phyloP scores from a whole-genome alignment of 805 yeast genomes.

The Suhomyces pyralidae region DNA sequence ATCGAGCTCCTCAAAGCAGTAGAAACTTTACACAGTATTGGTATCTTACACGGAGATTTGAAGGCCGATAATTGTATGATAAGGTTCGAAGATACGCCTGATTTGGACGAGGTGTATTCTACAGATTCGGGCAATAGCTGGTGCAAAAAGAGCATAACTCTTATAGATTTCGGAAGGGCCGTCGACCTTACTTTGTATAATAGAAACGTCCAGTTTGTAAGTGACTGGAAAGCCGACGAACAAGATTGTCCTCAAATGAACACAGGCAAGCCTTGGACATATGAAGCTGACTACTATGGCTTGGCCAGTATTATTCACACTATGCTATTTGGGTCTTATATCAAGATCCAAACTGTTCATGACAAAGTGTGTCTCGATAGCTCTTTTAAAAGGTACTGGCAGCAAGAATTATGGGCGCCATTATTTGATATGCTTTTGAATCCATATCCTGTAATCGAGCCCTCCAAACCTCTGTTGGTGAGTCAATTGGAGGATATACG shows the following conservation, averaged over 20 bases:
- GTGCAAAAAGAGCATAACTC: conserved; percentile 51
- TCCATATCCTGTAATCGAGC: conserved; percentile 35
- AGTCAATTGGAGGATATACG: conserved; percentile 33
- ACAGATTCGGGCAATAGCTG: conserved; percentile 43
- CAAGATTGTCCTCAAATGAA: conserved; percentile 76
- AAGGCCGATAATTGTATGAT: conserved; percentile 87
- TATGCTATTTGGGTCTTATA: conserved; percentile 66
- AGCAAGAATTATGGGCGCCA: conserved; percentile 63
- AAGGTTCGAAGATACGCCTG: conserved; percentile 36
- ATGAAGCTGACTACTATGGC: conserved; percentile 81
- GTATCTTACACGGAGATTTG: conserved; percentile 80
- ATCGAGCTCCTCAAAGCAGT: conserved; percentile 60
- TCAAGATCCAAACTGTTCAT: conserved; percentile 34
- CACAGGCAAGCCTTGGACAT: conserved; percentile 61
- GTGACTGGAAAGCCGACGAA: conserved; percentile 59
- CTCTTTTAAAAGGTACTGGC: conserved; percentile 72
- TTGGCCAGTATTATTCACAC: conserved; percentile 72
- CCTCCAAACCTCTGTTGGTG: conserved; percentile 38
- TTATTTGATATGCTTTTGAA: conserved; percentile 65
- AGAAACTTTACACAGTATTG: conserved; percentile 58
- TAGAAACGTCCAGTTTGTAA: conserved; percentile 46
- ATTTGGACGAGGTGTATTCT: conserved; percentile 21
- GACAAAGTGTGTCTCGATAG: conserved; percentile 31
- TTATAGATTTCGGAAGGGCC: conserved; percentile 82
- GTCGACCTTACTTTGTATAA: conserved; percentile 64